A percentile compares a stretch with the other conserved stretches of the same genome.
These are phyloP conservation scores for Wickerhamomyces bisporus DNA, from an alignment of 805 yeast genomes.

Conservation along the genomic window DNA sequence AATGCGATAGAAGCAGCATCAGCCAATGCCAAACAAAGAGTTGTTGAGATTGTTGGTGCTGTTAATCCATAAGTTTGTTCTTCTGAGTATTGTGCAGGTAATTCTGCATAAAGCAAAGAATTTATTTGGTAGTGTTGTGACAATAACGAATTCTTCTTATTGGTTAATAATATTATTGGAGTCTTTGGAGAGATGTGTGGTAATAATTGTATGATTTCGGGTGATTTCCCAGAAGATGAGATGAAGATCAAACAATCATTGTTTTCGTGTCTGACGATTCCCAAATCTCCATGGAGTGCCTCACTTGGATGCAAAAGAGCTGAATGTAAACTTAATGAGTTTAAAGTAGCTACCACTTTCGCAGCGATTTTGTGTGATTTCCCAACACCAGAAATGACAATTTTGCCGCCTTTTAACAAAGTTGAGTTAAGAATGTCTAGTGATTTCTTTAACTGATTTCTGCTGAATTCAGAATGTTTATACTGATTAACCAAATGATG, in stretches of 20 bases:
- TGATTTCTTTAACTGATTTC: constrained; percentile 37
- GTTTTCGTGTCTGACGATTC: constrained; percentile 50
- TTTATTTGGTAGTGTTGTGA: constrained; percentile 44
- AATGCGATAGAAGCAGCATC: constrained; percentile 76
- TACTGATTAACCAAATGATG: constrained; percentile 41
- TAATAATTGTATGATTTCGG: constrained; percentile 51
- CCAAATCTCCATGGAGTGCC: constrained; percentile 88
- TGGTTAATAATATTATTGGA: constrained; percentile 60
- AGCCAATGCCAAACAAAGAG: constrained; percentile 67
- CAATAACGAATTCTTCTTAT: constrained; percentile 51
- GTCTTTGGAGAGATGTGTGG: constrained; percentile 51
- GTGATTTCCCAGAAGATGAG: constrained; percentile 79
- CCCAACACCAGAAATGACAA: constrained; percentile 80
- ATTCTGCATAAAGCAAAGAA: constrained; percentile 54
- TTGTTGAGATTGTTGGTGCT: constrained; percentile 85
- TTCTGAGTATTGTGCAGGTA: constrained; percentile 56
- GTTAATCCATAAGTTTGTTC: constrained; percentile 63
- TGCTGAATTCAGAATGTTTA: constrained; percentile 39
- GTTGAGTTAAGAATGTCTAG: constrained; percentile 33
- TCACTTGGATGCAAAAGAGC: constrained; percentile 75
- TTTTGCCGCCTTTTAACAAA: constrained; percentile 52
- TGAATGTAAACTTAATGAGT: constrained; percentile 69
- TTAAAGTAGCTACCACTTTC: constrained; percentile 77
- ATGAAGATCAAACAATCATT: constrained; percentile 59
- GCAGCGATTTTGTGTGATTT: constrained; percentile 76